Evolutionary conservation across 345 rosid species (phyloP).

Genomic region (Capsella bursapastoris): DNA sequence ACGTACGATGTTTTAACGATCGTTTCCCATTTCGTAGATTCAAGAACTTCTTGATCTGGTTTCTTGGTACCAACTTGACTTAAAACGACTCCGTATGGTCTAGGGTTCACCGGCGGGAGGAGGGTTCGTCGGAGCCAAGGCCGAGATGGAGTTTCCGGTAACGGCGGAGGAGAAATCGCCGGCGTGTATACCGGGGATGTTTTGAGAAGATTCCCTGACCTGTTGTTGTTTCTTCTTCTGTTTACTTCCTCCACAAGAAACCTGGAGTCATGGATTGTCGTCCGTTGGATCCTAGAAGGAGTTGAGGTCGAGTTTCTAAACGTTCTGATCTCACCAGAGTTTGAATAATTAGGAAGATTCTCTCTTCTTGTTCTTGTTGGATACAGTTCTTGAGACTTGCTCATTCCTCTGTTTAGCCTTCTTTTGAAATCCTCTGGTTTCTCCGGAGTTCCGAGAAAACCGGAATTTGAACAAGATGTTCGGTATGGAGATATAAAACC

Average conservation of each 20-base stretch:
- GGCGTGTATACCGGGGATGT: slow-evolving; percentile 28
- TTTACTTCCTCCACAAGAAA: slow-evolving; percentile 40
- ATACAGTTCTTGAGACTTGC: slow-evolving; percentile 67
- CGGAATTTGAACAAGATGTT: slow-evolving; percentile 61
- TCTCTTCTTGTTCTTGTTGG: slow-evolving; percentile 47
- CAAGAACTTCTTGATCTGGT: slow-evolving; percentile 48
- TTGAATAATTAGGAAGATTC: slow-evolving; percentile 53
- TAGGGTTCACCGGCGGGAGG: slow-evolving; percentile 56
- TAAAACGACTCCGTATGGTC: slow-evolving; percentile 42
- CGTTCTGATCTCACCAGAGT: slow-evolving; percentile 42
- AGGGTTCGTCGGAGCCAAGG: slow-evolving; percentile 85
- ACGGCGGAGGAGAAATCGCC: slow-evolving; percentile 57
- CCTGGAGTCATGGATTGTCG: slow-evolving; percentile 27
- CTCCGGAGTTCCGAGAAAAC: slow-evolving; percentile 55
- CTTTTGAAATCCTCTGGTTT: slow-evolving; percentile 53
- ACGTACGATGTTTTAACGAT: slow-evolving; percentile 82
- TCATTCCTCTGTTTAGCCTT: slow-evolving; percentile 47
- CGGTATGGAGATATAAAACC: slow-evolving; percentile 56
- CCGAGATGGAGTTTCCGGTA: slow-evolving; percentile 79
- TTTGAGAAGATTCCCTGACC: slow-evolving; percentile 32
- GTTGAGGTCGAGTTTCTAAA: slow-evolving; percentile 37
- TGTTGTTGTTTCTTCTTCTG: slow-evolving; percentile 25
- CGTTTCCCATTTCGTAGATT: slow-evolving; percentile 87
- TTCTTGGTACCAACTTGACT: slow-evolving; percentile 41
- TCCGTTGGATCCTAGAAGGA: slow-evolving; percentile 45